phyloP scores from a whole-genome alignment of 805 yeast species.

The Wickerhamiella dianesei region DNA sequence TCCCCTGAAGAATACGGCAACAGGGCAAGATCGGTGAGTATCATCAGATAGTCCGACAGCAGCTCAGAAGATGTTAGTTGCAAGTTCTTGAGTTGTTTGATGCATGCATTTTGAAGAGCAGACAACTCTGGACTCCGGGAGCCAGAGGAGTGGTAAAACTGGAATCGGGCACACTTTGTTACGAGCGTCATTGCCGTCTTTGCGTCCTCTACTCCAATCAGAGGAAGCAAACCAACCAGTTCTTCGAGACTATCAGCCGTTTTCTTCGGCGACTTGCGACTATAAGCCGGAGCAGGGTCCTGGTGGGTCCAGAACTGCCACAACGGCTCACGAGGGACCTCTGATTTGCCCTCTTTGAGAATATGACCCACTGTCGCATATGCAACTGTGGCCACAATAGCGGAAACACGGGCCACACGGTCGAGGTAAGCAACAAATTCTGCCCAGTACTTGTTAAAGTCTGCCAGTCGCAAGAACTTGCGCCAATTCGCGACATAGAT shows the following conservation, averaged over 20 bases:
- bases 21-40: constrained; percentile 7
- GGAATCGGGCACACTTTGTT: constrained; percentile 13
- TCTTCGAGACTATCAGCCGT: constrained; percentile 44
- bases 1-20: constrained; percentile 8
- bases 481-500: constrained; percentile 38
- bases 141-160: constrained; percentile 6
- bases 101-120: constrained; percentile 45
- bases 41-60: constrained; percentile 6
- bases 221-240: constrained; percentile 9
- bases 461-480: constrained; percentile 22
- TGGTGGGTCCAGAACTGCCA: constrained; percentile 32
- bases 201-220: neutral
- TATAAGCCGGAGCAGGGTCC: constrained; percentile 24
- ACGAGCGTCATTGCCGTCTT: constrained; percentile 6
- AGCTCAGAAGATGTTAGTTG: constrained; percentile 12
- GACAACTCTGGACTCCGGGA: constrained; percentile 47
- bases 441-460: constrained; percentile 37
- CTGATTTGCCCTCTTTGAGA: constrained; percentile 23
- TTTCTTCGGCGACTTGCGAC: constrained; percentile 30
- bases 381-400: constrained; percentile 41
- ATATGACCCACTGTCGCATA: constrained; percentile 42
- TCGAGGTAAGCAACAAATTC: constrained; percentile 39
- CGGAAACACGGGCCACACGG: constrained; percentile 31
- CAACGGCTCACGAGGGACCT: constrained; percentile 9
- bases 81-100: constrained; percentile 32